These are phyloP conservation scores for Coprinopsis marcescibilis DNA, from an alignment of 768 basidiomycete genomes.

Conservation along the genomic window DNA sequence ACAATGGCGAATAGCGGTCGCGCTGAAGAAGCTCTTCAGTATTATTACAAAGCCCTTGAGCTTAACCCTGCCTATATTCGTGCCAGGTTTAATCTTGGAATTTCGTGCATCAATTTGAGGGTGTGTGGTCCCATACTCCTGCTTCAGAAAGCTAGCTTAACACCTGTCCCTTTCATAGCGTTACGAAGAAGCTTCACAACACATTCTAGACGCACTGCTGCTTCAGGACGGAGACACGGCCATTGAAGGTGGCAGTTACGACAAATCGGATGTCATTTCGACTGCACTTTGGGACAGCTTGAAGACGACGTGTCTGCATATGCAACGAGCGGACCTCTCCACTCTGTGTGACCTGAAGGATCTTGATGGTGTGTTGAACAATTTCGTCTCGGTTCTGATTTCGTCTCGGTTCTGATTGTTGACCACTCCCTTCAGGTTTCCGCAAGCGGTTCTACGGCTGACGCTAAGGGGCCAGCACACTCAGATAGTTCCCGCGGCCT, in stretches of 20 bases:
- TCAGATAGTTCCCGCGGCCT: too few species aligned
- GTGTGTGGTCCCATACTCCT: slow-evolving; percentile 35
- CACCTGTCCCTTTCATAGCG: slow-evolving; percentile 37
- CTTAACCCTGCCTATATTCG: slow-evolving; percentile 88
- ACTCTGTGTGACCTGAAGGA: slow-evolving; percentile 67
- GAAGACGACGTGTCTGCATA: slow-evolving; percentile 73
- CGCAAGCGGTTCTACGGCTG: slow-evolving; percentile 17
- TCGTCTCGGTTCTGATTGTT: not conserved
- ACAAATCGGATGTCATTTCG: slow-evolving; percentile 67
- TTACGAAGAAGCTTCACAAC: slow-evolving; percentile 81
- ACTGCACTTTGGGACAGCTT: slow-evolving; percentile 84
- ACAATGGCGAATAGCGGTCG: slow-evolving; percentile 87
- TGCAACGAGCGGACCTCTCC: slow-evolving; percentile 75
- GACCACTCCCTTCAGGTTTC: slow-evolving; percentile 19
- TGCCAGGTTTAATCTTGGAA: slow-evolving; percentile 90
- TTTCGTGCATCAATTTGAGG: slow-evolving; percentile 82
- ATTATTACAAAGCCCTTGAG: slow-evolving; percentile 81
- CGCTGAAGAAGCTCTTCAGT: slow-evolving; percentile 76
- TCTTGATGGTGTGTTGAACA: slow-evolving; percentile 46
- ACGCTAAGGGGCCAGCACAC: not conserved
- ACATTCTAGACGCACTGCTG: slow-evolving; percentile 83
- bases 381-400: slow-evolving; percentile 20
- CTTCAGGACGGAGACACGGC: slow-evolving; percentile 84
- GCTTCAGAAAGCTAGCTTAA: slow-evolving; percentile 8
- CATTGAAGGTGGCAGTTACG: slow-evolving; percentile 39